Evolutionary conservation across 1,284 basidiomycete species (phyloP), one percentile per base, ranked within the genome.

Genomic region (Athelia psychrophila): DNA sequence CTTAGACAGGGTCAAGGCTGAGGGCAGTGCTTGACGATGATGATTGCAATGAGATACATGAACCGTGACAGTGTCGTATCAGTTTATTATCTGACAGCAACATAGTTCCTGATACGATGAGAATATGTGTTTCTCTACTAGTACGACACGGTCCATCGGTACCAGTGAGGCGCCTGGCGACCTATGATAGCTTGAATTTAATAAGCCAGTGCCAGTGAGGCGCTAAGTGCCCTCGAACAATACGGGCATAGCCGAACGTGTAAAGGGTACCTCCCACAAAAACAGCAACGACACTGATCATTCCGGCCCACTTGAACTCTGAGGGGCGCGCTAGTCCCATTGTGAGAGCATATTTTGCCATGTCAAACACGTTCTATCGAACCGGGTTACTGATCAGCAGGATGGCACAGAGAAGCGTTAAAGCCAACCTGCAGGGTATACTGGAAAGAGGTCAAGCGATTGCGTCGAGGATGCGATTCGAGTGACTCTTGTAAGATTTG

Each of bases 401-500:
- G 20, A 6, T 18, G n/a, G n/a, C 5, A 42, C 20, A 18, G 16
- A 8, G 38, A 13, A 30, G n/a, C n/a, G n/a, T n/a, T 12, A 35
- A 22, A 8, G n/a, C 38, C 16, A n/a, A 42, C 38, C 51, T 69
- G 67, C 48, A 69, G 56, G 0, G 63, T 60, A 47, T 59, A 64
- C 51, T 69, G 67, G 18, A 68, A 49, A 2, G 61, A 63, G 5
- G 62, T 68, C 10, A 78, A 60, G 0, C 70, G 64, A 51, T 77
- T 78, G 9, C 73, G 63, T n/a, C 72, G 62, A 2, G 75, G 74
- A 56, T 78, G 71, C 3, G 63, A 50, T 8, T 63, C 65, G 13
- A 78, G 66, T 1, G 71, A 67, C 19, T 68, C 62, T 58, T 78
- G 77, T n/a, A 79, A 64, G 48, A 78, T 70, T 44, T 78, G 74